Evolutionary conservation across 2,329 filamentous ascomycete species (phyloP), one percentile per base, ranked within the genome.

Genomic region (Diaporthe vaccinii): DNA sequence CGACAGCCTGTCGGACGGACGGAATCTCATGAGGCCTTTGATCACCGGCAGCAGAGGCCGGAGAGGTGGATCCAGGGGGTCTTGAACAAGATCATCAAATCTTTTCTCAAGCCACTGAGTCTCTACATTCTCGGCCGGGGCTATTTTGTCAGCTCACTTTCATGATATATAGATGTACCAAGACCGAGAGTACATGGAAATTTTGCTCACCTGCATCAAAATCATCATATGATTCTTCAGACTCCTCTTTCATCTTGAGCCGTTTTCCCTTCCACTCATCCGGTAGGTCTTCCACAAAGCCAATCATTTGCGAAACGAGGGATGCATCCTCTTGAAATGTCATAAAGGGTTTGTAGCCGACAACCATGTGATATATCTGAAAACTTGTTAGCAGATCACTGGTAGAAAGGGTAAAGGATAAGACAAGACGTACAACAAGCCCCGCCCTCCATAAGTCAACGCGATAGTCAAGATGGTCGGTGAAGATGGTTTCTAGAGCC

Each of bases 241-340:
- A 68, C 7, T 68, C 20, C 10, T 68, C 62, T 68, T 53, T 68
- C 44, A 68, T 68, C 9, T 39, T n/a, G 2, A 39, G 28, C 44
- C 62, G 53, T 53, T 14, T 36, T 25, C 9, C 62, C 17, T 53
- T 36, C 62, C 44, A 68, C 9, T 68, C 62, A 0, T 68, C 41
- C 14, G 62, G 44, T 5, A 68, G 20, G 46, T 68, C 62, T 53
- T 68, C 62, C 20, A 68, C 44, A 20, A 51, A 68, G 8, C 25
- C 1, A 20, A 68, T 25, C 62, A 68, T 68, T 17, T 68, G 62
- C 20, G 44, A n/a, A 1, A 68, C 31, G 6, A 68, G 25, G 20
- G 8, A 51, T 9, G 22, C 41, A 39, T 53, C 20, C 0, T 10
- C 44, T 4, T 20, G 4, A 53, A 9, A 25, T n/a, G 41, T 9